Evolutionary conservation across 148 eudicot genomes (phyloP).

Genomic region (Camellia sinensis): DNA sequence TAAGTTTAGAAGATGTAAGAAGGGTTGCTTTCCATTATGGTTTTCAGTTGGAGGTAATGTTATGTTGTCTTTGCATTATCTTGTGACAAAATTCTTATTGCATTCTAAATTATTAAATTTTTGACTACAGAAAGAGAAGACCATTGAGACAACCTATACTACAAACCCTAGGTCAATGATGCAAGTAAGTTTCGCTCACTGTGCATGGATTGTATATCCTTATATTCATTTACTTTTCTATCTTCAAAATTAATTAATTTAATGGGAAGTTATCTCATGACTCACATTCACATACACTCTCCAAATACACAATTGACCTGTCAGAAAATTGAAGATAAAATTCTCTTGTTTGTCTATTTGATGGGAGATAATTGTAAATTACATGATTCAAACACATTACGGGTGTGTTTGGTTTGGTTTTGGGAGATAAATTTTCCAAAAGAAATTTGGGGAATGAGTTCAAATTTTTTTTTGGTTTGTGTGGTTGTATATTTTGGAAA

Average conservation of each 20-base stretch:
- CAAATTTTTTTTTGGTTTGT: too few species aligned
- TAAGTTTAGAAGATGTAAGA: conserved; percentile 95
- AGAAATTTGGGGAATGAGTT: too few species aligned
- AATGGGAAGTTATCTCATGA: neutral
- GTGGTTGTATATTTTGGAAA: too few species aligned
- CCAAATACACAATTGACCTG: neutral
- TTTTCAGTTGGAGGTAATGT: conserved; percentile 74
- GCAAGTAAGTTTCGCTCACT: conserved; percentile 61
- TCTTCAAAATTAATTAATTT: conserved; percentile 1
- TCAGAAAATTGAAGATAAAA: neutral
- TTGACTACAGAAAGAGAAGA: conserved; percentile 61
- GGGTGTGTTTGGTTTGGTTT: too few species aligned
- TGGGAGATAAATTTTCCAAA: too few species aligned
- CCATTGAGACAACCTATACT: conserved; percentile 78
- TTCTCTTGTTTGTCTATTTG: neutral
- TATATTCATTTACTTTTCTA: neutral
- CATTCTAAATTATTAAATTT: neutral
- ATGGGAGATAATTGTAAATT: neutral
- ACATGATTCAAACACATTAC: neutral
- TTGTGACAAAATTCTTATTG: neutral
- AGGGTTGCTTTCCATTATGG: conserved; percentile 71
- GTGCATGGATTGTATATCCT: neutral
- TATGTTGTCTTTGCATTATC: conserved; percentile 7
- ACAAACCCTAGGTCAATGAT: conserved; percentile 88
- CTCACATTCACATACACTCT: neutral